Percentiles rank a stretch among this genome's conserved stretches.
Conservation (phyloP, 2,329 filamentous ascomycete species). For the Neonectria faginata region DNA sequence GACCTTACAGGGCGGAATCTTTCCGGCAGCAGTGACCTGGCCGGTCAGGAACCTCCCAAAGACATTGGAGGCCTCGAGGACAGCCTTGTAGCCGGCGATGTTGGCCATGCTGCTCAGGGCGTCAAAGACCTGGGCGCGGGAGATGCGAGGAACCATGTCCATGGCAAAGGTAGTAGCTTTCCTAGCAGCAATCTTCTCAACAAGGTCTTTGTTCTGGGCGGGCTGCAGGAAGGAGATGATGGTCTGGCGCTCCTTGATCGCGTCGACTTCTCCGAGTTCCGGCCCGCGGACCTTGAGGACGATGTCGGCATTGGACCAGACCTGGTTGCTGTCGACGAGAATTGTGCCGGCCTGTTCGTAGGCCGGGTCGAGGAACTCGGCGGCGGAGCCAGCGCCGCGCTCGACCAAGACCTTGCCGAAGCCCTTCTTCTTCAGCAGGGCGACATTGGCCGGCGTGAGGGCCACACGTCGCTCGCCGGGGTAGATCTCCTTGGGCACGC, state of each 20-base stretch:
- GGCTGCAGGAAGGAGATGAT: slow-evolving; percentile 88
- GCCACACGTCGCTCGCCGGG: slow-evolving; percentile 85
- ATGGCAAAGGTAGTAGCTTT: slow-evolving; percentile 86
- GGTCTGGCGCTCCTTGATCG: slow-evolving; percentile 76
- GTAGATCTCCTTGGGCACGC: slow-evolving; percentile 83
- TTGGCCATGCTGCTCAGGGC: slow-evolving; percentile 94
- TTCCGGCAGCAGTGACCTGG: slow-evolving; percentile 88
- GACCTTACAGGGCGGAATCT: slow-evolving; percentile 91
- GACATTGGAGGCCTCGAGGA: slow-evolving; percentile 88
- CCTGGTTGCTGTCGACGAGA: slow-evolving; percentile 73
- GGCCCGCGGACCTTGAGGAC: slow-evolving; percentile 87
- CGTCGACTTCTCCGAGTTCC: slow-evolving; percentile 74
- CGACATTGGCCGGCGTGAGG: slow-evolving; percentile 85
- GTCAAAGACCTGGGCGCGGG: slow-evolving; percentile 88
- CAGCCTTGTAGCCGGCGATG: slow-evolving; percentile 92
- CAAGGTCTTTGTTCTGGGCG: slow-evolving; percentile 79
- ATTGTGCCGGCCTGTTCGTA: slow-evolving; percentile 84
- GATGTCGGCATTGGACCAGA: slow-evolving; percentile 83
- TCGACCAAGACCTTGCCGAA: slow-evolving; percentile 83
- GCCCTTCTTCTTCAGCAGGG: slow-evolving; percentile 85
- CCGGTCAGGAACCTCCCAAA: slow-evolving; percentile 91
- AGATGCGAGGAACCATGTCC: slow-evolving; percentile 93
- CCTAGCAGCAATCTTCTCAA: slow-evolving; percentile 77
- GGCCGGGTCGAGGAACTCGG: slow-evolving; percentile 81
- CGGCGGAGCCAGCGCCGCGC: slow-evolving; percentile 80